phyloP scores from a whole-genome alignment of 2,329 filamentous ascomycete genomes.

The Cladosporium sp. region DNA sequence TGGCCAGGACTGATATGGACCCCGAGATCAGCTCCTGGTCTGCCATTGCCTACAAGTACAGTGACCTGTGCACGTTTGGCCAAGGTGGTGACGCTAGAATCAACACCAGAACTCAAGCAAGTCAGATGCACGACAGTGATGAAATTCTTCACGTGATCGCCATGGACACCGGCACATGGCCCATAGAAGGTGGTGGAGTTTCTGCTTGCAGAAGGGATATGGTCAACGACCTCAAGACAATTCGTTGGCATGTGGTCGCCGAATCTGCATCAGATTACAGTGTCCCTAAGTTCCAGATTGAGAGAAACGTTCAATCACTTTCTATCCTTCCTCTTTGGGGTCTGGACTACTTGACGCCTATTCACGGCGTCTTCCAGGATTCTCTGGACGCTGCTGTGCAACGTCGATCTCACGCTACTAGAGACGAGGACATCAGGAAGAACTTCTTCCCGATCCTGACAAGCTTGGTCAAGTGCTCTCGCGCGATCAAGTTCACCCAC shows the following conservation, averaged over 20 bases:
- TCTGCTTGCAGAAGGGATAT: constrained; percentile 39
- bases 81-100: constrained; percentile 50
- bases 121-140: constrained; percentile 39
- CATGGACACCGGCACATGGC: constrained; percentile 40
- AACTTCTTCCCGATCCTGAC: constrained; percentile 39
- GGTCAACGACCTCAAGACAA: constrained; percentile 39
- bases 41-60: constrained; percentile 47
- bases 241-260: constrained; percentile 40
- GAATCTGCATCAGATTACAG: constrained; percentile 41
- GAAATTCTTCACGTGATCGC: constrained; percentile 36
- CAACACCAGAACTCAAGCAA: constrained; percentile 45
- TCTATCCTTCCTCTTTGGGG: constrained; percentile 41
- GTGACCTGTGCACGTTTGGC: constrained; percentile 49
- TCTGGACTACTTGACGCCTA: constrained; percentile 38
- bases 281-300: constrained; percentile 39
- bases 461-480: constrained; percentile 36
- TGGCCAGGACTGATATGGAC: constrained; percentile 47
- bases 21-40: constrained; percentile 51
- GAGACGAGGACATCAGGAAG: constrained; percentile 32
- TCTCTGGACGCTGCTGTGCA: constrained; percentile 36
- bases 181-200: constrained; percentile 40
- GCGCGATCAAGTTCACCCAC: constrained; percentile 34
- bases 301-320: constrained; percentile 40
- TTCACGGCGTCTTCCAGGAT: constrained; percentile 39
- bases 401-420: constrained; percentile 30